Evolutionary conservation across 2,329 filamentous ascomycete genomes (phyloP).

Genomic region (Elsinoe perseae): DNA sequence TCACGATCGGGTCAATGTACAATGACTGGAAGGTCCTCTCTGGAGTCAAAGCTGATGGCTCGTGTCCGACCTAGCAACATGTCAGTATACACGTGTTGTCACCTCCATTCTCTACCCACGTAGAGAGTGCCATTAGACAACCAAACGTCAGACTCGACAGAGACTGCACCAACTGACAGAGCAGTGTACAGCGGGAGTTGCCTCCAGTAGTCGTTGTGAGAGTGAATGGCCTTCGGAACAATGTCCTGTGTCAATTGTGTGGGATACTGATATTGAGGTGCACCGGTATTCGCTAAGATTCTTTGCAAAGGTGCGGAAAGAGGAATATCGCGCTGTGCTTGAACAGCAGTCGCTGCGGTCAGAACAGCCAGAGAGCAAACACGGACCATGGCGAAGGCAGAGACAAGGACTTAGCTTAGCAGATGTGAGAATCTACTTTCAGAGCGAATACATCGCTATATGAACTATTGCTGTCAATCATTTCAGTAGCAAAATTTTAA

Average conservation of each 20-base stretch:
- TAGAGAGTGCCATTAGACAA: slow-evolving; percentile 49
- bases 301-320: slow-evolving; percentile 45
- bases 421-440: not conserved
- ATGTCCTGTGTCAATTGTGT: slow-evolving; percentile 53
- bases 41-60: slow-evolving; percentile 43
- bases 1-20: slow-evolving; percentile 53
- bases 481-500: not conserved
- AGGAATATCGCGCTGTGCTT: slow-evolving; percentile 30
- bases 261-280: slow-evolving; percentile 50
- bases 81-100: not conserved
- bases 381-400: not conserved
- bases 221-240: slow-evolving; percentile 49
- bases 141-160: slow-evolving; percentile 56
- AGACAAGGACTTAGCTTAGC: not conserved
- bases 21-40: slow-evolving; percentile 49
- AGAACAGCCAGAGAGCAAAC: not conserved
- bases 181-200: slow-evolving; percentile 43
- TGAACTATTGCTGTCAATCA: not conserved
- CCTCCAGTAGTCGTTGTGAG: slow-evolving; percentile 55
- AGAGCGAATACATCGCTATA: not conserved
- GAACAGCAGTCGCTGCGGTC: slow-evolving; percentile 17
- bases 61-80: slow-evolving; percentile 47
- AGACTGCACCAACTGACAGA: slow-evolving; percentile 50
- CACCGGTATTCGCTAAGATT: slow-evolving; percentile 47
- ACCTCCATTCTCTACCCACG: too few species aligned